A percentile compares a stretch with the other conserved stretches of the same genome.
These are phyloP conservation scores for Glaciozyma antarctica DNA, from an alignment of 768 basidiomycete species.

Conservation along the genomic window DNA sequence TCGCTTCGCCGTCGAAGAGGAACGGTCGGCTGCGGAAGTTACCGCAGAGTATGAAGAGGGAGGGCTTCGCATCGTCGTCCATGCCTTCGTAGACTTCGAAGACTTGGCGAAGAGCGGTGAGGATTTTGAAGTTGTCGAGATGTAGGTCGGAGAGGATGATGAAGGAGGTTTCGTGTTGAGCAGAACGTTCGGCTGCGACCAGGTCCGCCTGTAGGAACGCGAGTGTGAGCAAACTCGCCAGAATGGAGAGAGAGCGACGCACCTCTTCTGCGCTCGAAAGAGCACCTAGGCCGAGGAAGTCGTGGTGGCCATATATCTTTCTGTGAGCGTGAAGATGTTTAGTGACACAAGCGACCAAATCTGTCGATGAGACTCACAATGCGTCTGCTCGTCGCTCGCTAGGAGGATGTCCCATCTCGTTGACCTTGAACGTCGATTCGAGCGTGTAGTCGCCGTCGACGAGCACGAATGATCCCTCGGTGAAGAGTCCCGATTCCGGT, in stretches of 20 bases:
- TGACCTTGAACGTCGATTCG: conserved; percentile 74
- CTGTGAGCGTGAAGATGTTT: conserved; percentile 45
- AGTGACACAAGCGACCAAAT: too few relatives aligned
- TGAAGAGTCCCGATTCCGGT: conserved; percentile 90
- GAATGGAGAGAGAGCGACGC: conserved; percentile 33
- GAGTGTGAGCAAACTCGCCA: not conserved
- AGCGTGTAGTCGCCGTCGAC: conserved; percentile 95
- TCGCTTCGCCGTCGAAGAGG: conserved; percentile 64
- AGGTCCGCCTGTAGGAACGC: conserved; percentile 14
- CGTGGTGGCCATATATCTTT: conserved; percentile 89
- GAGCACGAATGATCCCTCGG: conserved; percentile 88
- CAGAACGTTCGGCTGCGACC: conserved; percentile 13
- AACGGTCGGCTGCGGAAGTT: conserved; percentile 84
- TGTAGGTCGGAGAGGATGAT: conserved; percentile 93
- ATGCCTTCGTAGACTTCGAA: conserved; percentile 71
- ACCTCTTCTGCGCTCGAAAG: conserved; percentile 87
- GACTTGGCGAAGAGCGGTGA: conserved; percentile 68
- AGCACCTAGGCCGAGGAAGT: conserved; percentile 90
- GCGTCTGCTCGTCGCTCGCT: conserved; percentile 80
- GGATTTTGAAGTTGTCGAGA: conserved; percentile 78
- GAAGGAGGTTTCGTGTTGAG: conserved; percentile 43
- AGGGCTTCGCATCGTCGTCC: conserved; percentile 67
- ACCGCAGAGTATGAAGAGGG: conserved; percentile 82
- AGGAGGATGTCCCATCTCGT: conserved; percentile 94
- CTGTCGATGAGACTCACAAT: conserved; percentile 57